Conservation (phyloP, 2,329 filamentous ascomycete genomes). For the Calonectria naviculata region DNA sequence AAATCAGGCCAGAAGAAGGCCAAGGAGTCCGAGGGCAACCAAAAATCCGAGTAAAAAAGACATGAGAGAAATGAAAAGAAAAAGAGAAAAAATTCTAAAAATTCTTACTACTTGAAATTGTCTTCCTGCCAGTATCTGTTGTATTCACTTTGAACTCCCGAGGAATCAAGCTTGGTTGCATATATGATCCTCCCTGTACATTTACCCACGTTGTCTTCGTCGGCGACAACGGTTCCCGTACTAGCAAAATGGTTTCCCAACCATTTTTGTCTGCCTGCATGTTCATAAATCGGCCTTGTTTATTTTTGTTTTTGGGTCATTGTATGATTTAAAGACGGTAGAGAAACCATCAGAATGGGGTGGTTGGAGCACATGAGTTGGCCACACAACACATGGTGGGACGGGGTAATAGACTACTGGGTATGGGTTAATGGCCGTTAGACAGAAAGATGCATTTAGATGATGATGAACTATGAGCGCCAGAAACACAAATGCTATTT, state of each 20-base stretch:
- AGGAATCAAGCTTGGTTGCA: neutral
- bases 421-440: neutral
- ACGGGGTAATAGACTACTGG: slow-evolving; percentile 9
- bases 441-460: neutral
- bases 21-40: slow-evolving; percentile 25
- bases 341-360: neutral
- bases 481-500: neutral
- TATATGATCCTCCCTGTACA: neutral
- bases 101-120: neutral
- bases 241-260: neutral
- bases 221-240: neutral
- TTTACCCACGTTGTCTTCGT: neutral
- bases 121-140: neutral
- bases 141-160: neutral
- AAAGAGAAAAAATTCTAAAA: neutral
- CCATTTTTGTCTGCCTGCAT: neutral
- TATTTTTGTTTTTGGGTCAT: neutral
- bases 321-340: neutral
- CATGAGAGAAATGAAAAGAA: neutral
- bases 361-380: neutral
- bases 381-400: neutral
- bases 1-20: slow-evolving; percentile 54
- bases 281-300: neutral
- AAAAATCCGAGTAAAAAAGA: slow-evolving; percentile 30
- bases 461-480: neutral